Conservation (phyloP, 345 rosid genomes). For the Melaleuca quinquenervia region DNA sequence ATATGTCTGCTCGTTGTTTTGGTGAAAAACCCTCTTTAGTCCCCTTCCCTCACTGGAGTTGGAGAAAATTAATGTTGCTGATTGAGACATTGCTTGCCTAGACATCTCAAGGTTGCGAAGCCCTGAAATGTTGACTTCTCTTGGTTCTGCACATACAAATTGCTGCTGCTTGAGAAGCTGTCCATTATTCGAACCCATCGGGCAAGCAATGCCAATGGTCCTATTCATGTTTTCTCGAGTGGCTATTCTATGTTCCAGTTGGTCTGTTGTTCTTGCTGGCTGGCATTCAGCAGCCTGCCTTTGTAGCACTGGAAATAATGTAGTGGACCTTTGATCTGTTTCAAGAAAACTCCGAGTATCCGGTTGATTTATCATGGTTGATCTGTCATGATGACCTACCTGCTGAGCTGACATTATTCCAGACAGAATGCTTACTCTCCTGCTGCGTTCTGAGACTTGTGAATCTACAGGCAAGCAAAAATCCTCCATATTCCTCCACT, state of each 20-base stretch:
- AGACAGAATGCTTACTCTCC: constrained; percentile 1
- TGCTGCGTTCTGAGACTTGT: constrained; percentile 10
- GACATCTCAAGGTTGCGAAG: constrained; percentile 11
- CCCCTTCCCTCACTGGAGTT: constrained; percentile 22
- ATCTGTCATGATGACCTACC: constrained; percentile 15
- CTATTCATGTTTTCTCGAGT: neutral
- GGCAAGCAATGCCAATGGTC: neutral
- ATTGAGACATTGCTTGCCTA: constrained; percentile 14
- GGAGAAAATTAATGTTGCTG: constrained; percentile 9
- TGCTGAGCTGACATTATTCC: constrained; percentile 12
- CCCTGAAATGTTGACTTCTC: constrained; percentile 13
- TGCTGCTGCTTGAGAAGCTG: neutral
- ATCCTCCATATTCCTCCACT: neutral
- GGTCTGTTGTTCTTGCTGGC: constrained; percentile 1
- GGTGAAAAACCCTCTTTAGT: constrained; percentile 32
- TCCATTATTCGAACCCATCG: neutral
- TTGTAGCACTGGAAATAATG: neutral
- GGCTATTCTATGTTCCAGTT: constrained; percentile 1
- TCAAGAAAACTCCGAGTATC: constrained; percentile 3
- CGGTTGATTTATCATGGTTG: constrained; percentile 20
- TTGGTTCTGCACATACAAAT: neutral
- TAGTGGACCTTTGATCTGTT: constrained; percentile 15
- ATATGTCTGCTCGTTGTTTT: constrained; percentile 16
- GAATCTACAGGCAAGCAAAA: constrained; percentile 5
- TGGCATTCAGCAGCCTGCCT: neutral